These are phyloP conservation scores for Vachellia collinsii DNA, from an alignment of 306 rosid species.

Conservation along the genomic window DNA sequence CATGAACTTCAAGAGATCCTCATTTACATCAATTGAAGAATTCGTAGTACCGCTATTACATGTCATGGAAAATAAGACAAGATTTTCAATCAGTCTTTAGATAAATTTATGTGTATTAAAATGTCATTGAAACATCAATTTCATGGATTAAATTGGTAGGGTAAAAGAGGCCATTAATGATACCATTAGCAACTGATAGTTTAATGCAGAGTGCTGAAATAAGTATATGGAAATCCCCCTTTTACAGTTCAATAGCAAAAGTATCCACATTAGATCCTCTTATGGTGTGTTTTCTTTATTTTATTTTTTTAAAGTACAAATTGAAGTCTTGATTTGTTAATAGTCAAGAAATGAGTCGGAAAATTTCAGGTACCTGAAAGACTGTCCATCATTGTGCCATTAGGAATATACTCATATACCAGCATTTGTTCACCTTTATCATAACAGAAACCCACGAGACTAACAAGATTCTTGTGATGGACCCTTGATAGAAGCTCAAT, in stretches of 20 bases:
- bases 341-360: not conserved
- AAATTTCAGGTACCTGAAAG: conserved; percentile 55
- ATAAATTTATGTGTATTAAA: not conserved
- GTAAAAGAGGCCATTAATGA: not conserved
- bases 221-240: not conserved
- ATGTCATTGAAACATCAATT: not conserved
- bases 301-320: not conserved
- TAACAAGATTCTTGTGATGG: conserved; percentile 79
- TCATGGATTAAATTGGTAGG: not conserved
- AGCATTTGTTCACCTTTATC: conserved; percentile 79
- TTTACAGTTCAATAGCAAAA: not conserved
- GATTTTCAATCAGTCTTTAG: not conserved
- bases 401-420: conserved; percentile 68
- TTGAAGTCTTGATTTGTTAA: not conserved
- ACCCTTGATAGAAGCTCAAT: conserved; percentile 87
- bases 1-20: not conserved
- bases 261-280: not conserved
- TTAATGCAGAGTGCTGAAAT: not conserved
- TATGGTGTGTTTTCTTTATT: not conserved
- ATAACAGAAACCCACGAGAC: conserved; percentile 71
- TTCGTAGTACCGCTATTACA: not conserved
- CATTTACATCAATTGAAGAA: not conserved
- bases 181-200: not conserved
- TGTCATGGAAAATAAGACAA: too few relatives aligned
- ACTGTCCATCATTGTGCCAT: conserved; percentile 64